Evolutionary conservation across 2,329 filamentous ascomycete species (phyloP), one percentile per base, ranked within the genome.

Genomic region (Blastomyces silverae): DNA sequence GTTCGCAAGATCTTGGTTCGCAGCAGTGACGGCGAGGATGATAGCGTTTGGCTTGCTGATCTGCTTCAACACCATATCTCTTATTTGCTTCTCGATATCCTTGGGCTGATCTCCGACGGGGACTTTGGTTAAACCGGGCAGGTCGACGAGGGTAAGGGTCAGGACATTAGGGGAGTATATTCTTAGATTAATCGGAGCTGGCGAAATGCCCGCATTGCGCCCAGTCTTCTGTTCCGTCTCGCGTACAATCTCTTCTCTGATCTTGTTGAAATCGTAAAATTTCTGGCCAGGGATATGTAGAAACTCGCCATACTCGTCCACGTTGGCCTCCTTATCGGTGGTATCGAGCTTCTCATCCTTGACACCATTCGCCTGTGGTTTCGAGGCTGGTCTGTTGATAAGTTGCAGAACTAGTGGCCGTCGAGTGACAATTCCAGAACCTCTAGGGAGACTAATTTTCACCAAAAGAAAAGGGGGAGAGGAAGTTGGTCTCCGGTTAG

Each of bases 131-230:
- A 99, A 80, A 78, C 94, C 94, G 58, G 94, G 94, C 79, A 99
- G 81, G 84, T 99, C 94, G 73, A 99, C 94, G 65, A 99, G 84
- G 7, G 94, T 99, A 71, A 99, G 84, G 65, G 95, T 99, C 67
- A 99, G 86, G 76, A 99, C 95, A 74, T 99, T 96, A 63, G 94
- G 94, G 62, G 93, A 97, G 85, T 96, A 97, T 80, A 99, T 96
- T 74, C 94, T 88, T 73, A 99, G 83, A 82, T 97, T 97, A 84
- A 99, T 99, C 61, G 94, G 94, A 42, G 91, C 89, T 31, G 94
- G 91, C 58, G 93, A 97, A 79, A 99, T 99, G 78, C 93, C 94
- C 61, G 89, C 90, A 83, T 99, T 99, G 76, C 88, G 88, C 69
- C 94, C 94, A 70, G 96, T 96, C 83, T 99, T 97, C 71, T 90